Base-by-base conservation (phyloP, 1,139 yeast species). In the Meyerozyma elateridarum region DNA sequence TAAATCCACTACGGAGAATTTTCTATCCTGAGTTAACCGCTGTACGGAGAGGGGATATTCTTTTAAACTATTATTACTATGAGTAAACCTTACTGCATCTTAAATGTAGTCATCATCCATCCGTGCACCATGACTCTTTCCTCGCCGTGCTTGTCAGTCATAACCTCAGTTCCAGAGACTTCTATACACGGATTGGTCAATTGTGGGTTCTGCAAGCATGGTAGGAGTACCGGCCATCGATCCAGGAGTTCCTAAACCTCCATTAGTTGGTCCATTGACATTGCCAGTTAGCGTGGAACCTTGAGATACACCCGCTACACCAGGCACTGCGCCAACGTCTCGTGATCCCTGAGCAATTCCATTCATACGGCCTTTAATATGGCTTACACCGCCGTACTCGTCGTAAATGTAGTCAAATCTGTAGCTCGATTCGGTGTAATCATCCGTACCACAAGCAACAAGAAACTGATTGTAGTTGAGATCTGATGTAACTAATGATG, bases 341-440 rank as follows among this genome's bases (percentile, higher is more conserved):
- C n/a, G n/a, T n/a, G n/a, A n/a, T n/a, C n/a, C n/a, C n/a, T n/a
- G n/a, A n/a, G n/a, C n/a, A n/a, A n/a, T n/a, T n/a, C n/a, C n/a
- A n/a, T n/a, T n/a, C n/a, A n/a, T n/a, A n/a, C n/a, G n/a, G n/a
- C 61, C 58, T 39, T 67, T 65, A 30, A 69, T 55, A 40, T 65
- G 72, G 9, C 68, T 64, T 2, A 71, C 72, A 8, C 60, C 61
- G 2, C 76, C 75, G 35, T 57, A 55, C 30, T 70, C 74, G 43
- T 73, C 78, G 44, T 66, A 69, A 21, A 65, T 49, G 30, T 70
- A 51, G 24, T 70, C 75, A 45, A 73, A 73, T 27, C 54, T 54
- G 37, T 56, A 54, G 9, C 43, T 36, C 3, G 46, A 34, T 4
- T 45, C 27, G 4, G 54, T 42, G 9, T 41, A 41, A 11, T 49